Conservation (phyloP, 2,329 filamentous ascomycete species). For the Leptosphaerulina australis region DNA sequence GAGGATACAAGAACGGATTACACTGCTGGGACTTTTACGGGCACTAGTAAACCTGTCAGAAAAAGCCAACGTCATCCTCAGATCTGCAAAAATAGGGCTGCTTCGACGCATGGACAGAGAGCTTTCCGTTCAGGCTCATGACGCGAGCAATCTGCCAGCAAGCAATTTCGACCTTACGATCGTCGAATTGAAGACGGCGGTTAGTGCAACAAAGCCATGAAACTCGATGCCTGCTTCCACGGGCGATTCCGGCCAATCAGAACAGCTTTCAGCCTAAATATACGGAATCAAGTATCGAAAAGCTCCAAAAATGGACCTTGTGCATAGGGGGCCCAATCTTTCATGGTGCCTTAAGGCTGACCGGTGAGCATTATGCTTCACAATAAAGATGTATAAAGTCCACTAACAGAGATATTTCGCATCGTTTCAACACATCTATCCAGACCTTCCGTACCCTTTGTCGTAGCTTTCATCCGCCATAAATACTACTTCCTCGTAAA, state of each 20-base stretch:
- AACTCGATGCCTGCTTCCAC: background rate
- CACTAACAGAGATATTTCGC: background rate
- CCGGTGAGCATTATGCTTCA: constrained; percentile 28
- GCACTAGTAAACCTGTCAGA: background rate
- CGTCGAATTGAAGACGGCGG: background rate
- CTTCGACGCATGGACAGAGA: background rate
- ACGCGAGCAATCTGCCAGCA: background rate
- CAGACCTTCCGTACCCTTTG: background rate
- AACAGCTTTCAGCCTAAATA: constrained; percentile 4
- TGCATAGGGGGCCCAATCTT: constrained; percentile 11
- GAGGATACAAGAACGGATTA: background rate
- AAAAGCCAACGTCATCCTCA: background rate
- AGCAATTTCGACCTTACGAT: background rate
- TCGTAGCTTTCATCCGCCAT: background rate
- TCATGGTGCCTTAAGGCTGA: constrained; percentile 19
- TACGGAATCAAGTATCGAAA: constrained; percentile 11
- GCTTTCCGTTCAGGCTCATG: background rate
- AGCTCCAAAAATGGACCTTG: constrained; percentile 6
- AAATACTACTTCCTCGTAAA: background rate
- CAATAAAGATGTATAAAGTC: constrained; percentile 21
- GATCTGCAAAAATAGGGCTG: background rate
- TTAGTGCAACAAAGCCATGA: constrained; percentile 2
- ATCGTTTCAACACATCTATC: background rate
- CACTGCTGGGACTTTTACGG: background rate
- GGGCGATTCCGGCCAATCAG: constrained; percentile 1